Conservation (phyloP, 805 yeast genomes). For the Isabelozyma heimii region DNA sequence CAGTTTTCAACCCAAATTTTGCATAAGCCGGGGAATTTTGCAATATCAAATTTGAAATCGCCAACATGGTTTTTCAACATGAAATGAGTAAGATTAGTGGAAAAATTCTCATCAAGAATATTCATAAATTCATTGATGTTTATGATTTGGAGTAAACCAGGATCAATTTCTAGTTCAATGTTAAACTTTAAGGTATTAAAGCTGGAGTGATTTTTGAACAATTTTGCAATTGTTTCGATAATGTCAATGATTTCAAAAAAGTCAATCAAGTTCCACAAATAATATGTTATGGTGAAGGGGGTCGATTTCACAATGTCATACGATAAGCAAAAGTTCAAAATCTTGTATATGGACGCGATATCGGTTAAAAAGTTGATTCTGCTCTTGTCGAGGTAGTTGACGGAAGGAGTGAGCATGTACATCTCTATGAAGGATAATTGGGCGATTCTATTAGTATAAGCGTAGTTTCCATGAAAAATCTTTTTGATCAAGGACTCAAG, state of each 20-base stretch:
- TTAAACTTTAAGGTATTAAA: conserved; percentile 5
- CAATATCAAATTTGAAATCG: conserved; percentile 9
- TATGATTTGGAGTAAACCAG: conserved; percentile 9
- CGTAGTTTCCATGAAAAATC: neutral
- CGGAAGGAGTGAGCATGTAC: conserved; percentile 12
- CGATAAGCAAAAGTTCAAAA: conserved; percentile 2
- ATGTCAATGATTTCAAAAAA: conserved; percentile 7
- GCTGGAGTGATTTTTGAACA: neutral
- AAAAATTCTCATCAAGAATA: neutral
- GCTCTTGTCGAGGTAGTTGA: conserved; percentile 7
- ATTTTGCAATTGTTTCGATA: neutral
- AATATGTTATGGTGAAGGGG: conserved; percentile 12
- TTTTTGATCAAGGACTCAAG: neutral
- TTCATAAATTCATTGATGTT: conserved; percentile 3
- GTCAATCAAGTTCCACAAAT: conserved; percentile 12
- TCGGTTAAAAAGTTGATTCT: neutral
- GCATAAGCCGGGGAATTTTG: conserved; percentile 6
- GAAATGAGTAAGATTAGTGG: neutral
- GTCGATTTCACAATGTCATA: conserved; percentile 1
- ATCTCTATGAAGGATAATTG: conserved; percentile 11
- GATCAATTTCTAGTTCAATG: conserved; percentile 19
- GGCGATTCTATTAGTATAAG: conserved; percentile 10
- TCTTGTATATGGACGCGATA: neutral
- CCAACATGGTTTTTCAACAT: conserved; percentile 10
- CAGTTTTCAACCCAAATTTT: conserved; percentile 16